phyloP scores from a whole-genome alignment of 371 early-diverging fungal species.

The Mortierella sp. region DNA sequence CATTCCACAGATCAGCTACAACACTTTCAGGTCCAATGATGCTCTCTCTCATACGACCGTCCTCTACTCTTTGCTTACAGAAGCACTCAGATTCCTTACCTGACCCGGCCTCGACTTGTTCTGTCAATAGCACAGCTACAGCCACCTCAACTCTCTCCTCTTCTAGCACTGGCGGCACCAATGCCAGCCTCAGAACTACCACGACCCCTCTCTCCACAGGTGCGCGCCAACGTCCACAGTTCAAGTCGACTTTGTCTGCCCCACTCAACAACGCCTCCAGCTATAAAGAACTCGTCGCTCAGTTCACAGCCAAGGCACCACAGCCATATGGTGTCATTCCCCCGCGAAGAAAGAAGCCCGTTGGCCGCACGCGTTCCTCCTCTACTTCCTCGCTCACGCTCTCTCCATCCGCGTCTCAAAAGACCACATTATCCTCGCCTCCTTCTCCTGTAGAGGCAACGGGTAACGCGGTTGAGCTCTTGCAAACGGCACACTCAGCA shows the following conservation, averaged over 20 bases:
- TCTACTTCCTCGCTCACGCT: conserved; percentile 22
- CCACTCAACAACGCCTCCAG: conserved; percentile 35
- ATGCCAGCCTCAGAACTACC: not conserved
- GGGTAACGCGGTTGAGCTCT: conserved; percentile 28
- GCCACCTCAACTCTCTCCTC: conserved; percentile 2
- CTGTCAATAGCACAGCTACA: conserved; percentile 21
- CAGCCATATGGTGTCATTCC: conserved; percentile 71
- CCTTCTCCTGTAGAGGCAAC: conserved; percentile 21
- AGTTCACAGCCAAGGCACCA: conserved; percentile 64
- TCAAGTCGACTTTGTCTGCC: conserved; percentile 10
- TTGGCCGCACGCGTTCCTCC: conserved; percentile 9
- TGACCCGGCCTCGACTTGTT: not conserved
- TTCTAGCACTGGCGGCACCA: not conserved
- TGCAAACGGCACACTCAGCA: conserved; percentile 9
- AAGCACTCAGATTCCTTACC: conserved; percentile 16
- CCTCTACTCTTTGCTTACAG: conserved; percentile 42
- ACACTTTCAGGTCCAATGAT: conserved; percentile 1
- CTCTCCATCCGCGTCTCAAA: not conserved
- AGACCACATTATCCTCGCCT: conserved; percentile 10
- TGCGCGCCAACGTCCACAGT: not conserved
- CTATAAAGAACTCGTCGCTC: conserved; percentile 68
- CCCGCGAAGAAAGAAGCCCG: conserved; percentile 40
- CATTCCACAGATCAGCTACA: not conserved
- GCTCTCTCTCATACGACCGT: conserved; percentile 51
- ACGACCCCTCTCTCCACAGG: conserved; percentile 3